Evolutionary conservation across 441 rosid species (phyloP).

Genomic region (Brassica balearica): DNA sequence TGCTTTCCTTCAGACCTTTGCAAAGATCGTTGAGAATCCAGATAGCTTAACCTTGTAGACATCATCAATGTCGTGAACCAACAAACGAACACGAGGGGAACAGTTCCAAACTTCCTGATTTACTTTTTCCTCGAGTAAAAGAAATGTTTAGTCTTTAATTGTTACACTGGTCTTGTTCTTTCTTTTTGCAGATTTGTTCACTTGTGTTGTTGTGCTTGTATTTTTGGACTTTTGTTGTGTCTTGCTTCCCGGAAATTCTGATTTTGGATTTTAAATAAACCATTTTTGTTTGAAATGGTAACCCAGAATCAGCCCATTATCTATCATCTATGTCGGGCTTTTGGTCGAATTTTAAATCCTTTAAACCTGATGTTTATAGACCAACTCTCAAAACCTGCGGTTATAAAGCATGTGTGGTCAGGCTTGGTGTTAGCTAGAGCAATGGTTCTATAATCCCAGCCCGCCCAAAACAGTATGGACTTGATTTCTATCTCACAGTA

Average conservation of each 20-base stretch:
- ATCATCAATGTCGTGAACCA: background rate
- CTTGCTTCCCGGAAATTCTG: conserved; percentile 8
- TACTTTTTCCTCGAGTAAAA: conserved; percentile 4
- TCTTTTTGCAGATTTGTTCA: conserved; percentile 19
- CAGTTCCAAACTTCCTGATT: conserved; percentile 28
- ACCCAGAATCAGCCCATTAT: conserved; percentile 3
- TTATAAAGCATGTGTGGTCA: background rate
- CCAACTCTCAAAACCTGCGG: background rate
- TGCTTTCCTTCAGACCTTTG: conserved; percentile 87
- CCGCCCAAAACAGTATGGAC: background rate
- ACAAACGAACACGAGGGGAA: conserved; percentile 1
- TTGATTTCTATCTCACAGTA: background rate
- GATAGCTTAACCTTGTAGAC: conserved; percentile 77
- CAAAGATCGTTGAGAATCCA: conserved; percentile 88
- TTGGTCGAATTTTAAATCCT: background rate
- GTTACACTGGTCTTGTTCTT: conserved; percentile 18
- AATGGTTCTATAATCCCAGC: background rate
- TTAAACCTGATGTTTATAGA: background rate
- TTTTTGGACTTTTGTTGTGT: conserved; percentile 18
- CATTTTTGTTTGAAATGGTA: background rate
- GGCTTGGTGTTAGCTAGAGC: background rate
- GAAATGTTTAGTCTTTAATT: background rate
- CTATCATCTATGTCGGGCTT: conserved; percentile 3
- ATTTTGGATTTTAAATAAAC: conserved; percentile 29
- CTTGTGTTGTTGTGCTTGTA: conserved; percentile 12